Evolutionary conservation across 2,329 filamentous ascomycete genomes (phyloP), one percentile per base, ranked within the genome.

Genomic region (Pestalotiopsis sp.): DNA sequence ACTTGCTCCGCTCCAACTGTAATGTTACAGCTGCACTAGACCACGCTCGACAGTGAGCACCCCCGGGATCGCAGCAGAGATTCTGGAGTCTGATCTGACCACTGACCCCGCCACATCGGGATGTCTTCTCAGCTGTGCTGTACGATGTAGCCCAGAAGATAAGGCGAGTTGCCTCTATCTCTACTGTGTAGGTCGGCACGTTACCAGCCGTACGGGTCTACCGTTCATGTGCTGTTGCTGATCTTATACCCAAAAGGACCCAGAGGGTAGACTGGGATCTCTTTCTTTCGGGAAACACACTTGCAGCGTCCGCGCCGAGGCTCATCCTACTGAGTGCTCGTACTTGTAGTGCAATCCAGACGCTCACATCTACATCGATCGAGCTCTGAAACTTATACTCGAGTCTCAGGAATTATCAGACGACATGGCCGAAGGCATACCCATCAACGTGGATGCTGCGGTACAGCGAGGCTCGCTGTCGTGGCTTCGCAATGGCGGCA

Each of bases 401-500:
- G 20, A 27, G 20, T 1, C 23, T 27, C 25, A 17, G 14, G 27
- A 36, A 39, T n/a, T 14, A 61, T 23, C 17, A n/a, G 38, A 5
- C n/a, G 20, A 64, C 39, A 64, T 38, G 17, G 61, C 39, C 20
- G 61, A 31, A 17, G 61, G 39, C 14, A 67, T 65, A 14, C 69
- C 72, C 13, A 31, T 69, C n/a, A 73, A 71, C 13, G 67, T 73
- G 59, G 69, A 72, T 39, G 71, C 70, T 23, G 70, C 69, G 25
- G 64, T 71, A 27, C 59, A 62, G 59, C 59, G 59, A 17, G 61
- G 61, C 20, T 31, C 39, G 27, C 38, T 49, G 12, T 64, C 63
- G 27, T 76, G 71, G 67, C 64, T 74, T 9, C 62, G 65, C 36
- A 72, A 75, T 64, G 58, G 52, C 38, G 74, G 74, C 27, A 68